Base-by-base conservation (phyloP, 805 yeast species). In the Lipomyces orientalis region DNA sequence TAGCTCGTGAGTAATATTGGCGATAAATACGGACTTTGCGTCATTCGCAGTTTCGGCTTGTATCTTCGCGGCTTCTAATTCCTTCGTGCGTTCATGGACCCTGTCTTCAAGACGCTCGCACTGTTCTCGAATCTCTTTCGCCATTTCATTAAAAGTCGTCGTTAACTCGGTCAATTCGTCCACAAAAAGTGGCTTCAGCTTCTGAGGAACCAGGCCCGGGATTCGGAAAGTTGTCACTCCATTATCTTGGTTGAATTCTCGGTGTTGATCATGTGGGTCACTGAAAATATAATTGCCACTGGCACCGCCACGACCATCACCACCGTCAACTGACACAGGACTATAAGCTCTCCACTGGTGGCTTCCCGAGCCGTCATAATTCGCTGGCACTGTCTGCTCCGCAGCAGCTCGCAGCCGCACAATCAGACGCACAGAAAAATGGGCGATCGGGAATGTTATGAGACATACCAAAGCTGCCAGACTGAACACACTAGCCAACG, bases 1-100 rank as follows among this genome's bases (percentile, higher is more conserved):
- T 75, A 95, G 82, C 80, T 95, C 99, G 77, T 92, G 97, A 0
- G 97, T 91, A n/a, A 92, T 93, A 73, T 93, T 91, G 1, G 97
- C 97, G 74, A 92, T 89, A 76, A 92, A 92, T 5, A 91, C 93
- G 5, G 98, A 93, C 76, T 95, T 95, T 2, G 98, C 97, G 73
- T 94, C 98, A 77, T 94, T 94, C 0, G 99, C 99, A 37, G 90
- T 87, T 55, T 79, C 82, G 4, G 84, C 84, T 35, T 73, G 73
- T 6, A 74, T 64, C 60, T 75, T 73, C 8, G 80, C 79, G 1
- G 88, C 89, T 77, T 93, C 97, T 57, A 94, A 82, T 77, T 94
- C 97, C 74, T 86, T 88, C 0, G 98, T 94, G 75, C 98, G 84
- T 46, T 88, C 88, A 61, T 86, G 83, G 19, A 94, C 98, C 69